phyloP scores from a whole-genome alignment of 2,329 filamentous ascomycete species.

The Amauroascus niger region DNA sequence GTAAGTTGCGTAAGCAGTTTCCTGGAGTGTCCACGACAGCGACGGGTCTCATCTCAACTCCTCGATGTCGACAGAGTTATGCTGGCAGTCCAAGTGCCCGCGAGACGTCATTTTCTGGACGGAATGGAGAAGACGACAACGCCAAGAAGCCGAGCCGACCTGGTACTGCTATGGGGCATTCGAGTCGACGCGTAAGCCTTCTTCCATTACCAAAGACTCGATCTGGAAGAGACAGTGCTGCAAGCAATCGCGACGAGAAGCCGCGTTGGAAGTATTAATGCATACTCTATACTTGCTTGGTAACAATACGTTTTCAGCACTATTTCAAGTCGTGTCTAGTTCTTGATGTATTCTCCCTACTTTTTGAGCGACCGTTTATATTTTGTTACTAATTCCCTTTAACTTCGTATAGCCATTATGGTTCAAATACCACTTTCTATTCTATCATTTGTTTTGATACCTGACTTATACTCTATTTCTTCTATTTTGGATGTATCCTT shows the following conservation, averaged over 20 bases:
- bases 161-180: constrained; percentile 34
- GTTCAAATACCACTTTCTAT: neutral
- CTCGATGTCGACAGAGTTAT: constrained; percentile 34
- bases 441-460: constrained; percentile 6
- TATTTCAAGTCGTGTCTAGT: neutral
- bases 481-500: neutral
- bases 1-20: constrained; percentile 29
- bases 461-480: neutral
- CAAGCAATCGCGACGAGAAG: constrained; percentile 21
- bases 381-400: neutral
- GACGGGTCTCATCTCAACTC: constrained; percentile 22
- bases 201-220: constrained; percentile 30
- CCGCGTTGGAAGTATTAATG: constrained; percentile 30
- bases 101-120: constrained; percentile 7
- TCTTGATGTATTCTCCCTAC: neutral
- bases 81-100: constrained; percentile 24
- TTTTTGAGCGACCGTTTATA: neutral
- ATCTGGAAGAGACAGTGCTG: constrained; percentile 25
- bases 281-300: neutral
- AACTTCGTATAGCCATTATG: neutral
- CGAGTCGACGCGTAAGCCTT: constrained; percentile 32
- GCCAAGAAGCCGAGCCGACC: constrained; percentile 19
- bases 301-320: constrained; percentile 15
- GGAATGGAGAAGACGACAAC: neutral
- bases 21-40: constrained; percentile 13